Conservation (phyloP, 805 yeast species). For the Candida xiaguanensis region DNA sequence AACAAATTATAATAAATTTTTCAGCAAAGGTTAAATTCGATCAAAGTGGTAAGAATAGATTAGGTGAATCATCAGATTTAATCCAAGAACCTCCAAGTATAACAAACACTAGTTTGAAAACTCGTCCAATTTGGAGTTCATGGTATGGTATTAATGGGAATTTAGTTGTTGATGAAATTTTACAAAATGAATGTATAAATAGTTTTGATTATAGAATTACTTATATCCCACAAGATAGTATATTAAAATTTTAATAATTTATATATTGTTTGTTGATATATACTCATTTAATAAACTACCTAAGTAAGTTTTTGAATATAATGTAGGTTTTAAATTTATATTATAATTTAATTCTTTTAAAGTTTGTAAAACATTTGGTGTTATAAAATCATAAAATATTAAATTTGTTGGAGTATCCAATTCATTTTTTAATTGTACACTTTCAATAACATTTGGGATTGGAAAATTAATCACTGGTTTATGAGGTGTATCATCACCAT, state of each 20-base stretch:
- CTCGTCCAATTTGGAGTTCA: slow-evolving; percentile 62
- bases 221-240: slow-evolving; percentile 54
- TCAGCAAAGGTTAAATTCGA: slow-evolving; percentile 69
- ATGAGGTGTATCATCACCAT: slow-evolving; percentile 82
- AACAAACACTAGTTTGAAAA: slow-evolving; percentile 11
- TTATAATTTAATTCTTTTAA: slow-evolving; percentile 24
- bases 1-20: slow-evolving; percentile 47
- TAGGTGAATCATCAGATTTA: slow-evolving; percentile 62
- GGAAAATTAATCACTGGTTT: slow-evolving; percentile 55
- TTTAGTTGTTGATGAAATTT: slow-evolving; percentile 55
- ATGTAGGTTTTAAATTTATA: slow-evolving; percentile 13
- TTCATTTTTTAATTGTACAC: slow-evolving; percentile 31
- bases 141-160: slow-evolving; percentile 66
- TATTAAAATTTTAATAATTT: slow-evolving; percentile 20
- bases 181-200: slow-evolving; percentile 46
- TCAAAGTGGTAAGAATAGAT: slow-evolving; percentile 65
- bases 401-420: slow-evolving; percentile 50
- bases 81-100: slow-evolving; percentile 16
- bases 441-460: slow-evolving; percentile 77
- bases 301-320: slow-evolving; percentile 3
- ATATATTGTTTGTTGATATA: no score
- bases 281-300: not conserved
- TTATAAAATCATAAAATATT: slow-evolving; percentile 74
- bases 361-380: slow-evolving; percentile 32
- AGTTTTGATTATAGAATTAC: slow-evolving; percentile 66